Conservation (phyloP, 2,329 filamentous ascomycete genomes). For the Iodosphaeria phyllophila region DNA sequence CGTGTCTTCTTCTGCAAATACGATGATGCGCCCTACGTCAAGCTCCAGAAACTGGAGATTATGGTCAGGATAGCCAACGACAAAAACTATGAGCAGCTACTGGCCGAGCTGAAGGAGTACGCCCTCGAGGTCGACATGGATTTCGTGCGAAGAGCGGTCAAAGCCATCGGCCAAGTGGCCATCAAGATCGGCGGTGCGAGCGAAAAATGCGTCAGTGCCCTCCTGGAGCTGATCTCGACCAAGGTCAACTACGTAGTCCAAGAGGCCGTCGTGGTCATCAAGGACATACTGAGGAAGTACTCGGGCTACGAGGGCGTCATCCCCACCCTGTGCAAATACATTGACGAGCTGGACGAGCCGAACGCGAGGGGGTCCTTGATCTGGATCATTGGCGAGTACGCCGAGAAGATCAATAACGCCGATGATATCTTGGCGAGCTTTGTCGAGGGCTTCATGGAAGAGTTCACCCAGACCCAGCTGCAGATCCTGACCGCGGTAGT, state of each 20-base stretch:
- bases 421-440: slow-evolving; percentile 83
- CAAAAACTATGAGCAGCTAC: slow-evolving; percentile 82
- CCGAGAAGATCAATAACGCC: slow-evolving; percentile 98
- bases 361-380: slow-evolving; percentile 80
- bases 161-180: slow-evolving; percentile 91
- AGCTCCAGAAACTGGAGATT: slow-evolving; percentile 93
- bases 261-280: slow-evolving; percentile 96
- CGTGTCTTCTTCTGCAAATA: slow-evolving; percentile 99
- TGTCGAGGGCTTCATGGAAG: slow-evolving; percentile 86
- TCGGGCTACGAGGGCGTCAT: slow-evolving; percentile 97
- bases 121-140: slow-evolving; percentile 98
- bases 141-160: slow-evolving; percentile 84
- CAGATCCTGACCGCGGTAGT: slow-evolving; percentile 95
- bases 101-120: slow-evolving; percentile 93
- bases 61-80: slow-evolving; percentile 99
- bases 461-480: slow-evolving; percentile 96
- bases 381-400: slow-evolving; percentile 98
- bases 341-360: slow-evolving; percentile 91
- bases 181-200: slow-evolving; percentile 96
- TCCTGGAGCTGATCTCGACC: slow-evolving; percentile 85
- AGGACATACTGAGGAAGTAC: slow-evolving; percentile 95
- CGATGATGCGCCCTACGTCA: slow-evolving; percentile 94
- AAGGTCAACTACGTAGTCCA: slow-evolving; percentile 99
- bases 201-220: slow-evolving; percentile 85
- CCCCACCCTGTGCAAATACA: slow-evolving; percentile 85